Base-by-base conservation (phyloP, 2,329 filamentous ascomycete species). In the Colletotrichum karsti region DNA sequence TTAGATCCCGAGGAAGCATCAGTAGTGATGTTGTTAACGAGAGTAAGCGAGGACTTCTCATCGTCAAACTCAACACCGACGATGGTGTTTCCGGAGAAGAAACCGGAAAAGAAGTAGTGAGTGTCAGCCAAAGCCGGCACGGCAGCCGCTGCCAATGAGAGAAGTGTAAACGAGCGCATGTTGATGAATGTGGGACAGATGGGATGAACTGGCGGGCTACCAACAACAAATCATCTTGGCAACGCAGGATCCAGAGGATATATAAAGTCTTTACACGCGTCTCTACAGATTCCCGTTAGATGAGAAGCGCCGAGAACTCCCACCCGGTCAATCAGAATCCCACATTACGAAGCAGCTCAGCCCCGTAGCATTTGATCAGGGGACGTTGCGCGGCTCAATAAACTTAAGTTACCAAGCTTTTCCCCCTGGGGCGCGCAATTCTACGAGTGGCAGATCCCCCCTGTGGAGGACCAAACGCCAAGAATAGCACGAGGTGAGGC, bases 21-120 rank as follows among this genome's bases (percentile, higher is more conserved):
- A n/a, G 70, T 65, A 7, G 70, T 71, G 33, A 71, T 72, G 51
- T 72, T 74, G 22, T 72, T 72, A 12, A 67, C 69, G 33, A 74
- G 55, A 5, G 70, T 71, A 13, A 75, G 71, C 15, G 70, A 62
- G 5, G 70, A 68, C 3, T 71, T 61, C 30, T 63, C 53, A 51
- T 75, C 73, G 33, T 74, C 72, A 20, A 74, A 75, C 41, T 73
- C 70, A n/a, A 74, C 61, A 12, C 61, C 44, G 6, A 64, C 54
- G 13, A 64, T 59, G 13, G 33, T 58, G 44, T 28, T 64, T 30
- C 53, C 54, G 3, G 61, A 58, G 35, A 64, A 64, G 53, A 64
- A 64, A 7, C 61, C 54, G 20, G 61, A 64, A 15, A 59, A 64
- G 33, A 64, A 59, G 54, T 64, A 64, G 35, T 64, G 54, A 53